phyloP scores from a whole-genome alignment of 371 early-diverging fungal genomes.

The Actinomucor elegans region DNA sequence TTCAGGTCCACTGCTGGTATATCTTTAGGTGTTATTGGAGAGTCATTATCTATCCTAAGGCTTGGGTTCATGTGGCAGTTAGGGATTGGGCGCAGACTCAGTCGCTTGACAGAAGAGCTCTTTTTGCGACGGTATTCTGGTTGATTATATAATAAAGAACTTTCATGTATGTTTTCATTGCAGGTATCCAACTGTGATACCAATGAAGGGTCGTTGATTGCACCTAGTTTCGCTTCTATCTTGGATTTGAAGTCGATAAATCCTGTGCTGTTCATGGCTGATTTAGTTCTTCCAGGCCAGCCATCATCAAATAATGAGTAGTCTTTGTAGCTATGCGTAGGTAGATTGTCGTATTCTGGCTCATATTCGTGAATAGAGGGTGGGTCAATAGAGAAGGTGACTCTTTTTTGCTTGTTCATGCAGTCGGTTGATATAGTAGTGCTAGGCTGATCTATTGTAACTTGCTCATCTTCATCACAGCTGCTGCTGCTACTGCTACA shows the following conservation, averaged over 20 bases:
- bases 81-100: conserved; percentile 14
- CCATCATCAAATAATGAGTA: conserved; percentile 19
- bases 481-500: neutral
- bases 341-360: conserved; percentile 18
- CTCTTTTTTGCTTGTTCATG: conserved; percentile 9
- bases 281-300: conserved; percentile 25
- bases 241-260: conserved; percentile 28
- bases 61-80: neutral
- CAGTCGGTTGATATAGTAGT: neutral
- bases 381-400: conserved; percentile 31
- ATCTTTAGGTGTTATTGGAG: conserved; percentile 14
- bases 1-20: neutral
- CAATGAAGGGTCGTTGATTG: conserved; percentile 14
- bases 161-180: neutral
- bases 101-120: conserved; percentile 18
- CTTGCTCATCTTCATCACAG: neutral
- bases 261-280: conserved; percentile 11
- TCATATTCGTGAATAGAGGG: conserved; percentile 43
- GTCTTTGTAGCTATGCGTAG: neutral
- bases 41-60: conserved; percentile 5
- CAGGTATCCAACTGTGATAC: conserved; percentile 10
- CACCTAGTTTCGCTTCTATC: conserved; percentile 22
- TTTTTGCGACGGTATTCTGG: conserved; percentile 7
- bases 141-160: neutral
- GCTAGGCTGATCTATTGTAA: neutral